Base-by-base conservation (phyloP, 495 filamentous ascomycete genomes). In the Penicillium fimorum region DNA sequence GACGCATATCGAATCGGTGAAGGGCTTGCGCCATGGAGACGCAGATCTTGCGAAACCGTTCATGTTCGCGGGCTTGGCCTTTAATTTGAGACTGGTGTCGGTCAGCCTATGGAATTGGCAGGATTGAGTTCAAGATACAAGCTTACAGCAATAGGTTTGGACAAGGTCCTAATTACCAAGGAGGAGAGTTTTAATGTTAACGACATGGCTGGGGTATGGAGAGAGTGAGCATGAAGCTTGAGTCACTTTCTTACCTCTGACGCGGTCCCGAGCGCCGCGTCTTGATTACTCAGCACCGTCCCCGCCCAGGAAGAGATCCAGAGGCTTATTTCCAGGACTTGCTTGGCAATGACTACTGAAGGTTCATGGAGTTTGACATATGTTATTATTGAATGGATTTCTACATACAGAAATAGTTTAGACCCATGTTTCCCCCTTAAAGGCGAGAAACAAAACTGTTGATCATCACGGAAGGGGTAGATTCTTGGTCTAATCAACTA, bases 1-100 rank as follows among this genome's bases (percentile, higher is more conserved):
- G 78, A 18, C 90, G 87, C 92, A 99, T 97, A 69, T 97, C 95
- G 60, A 96, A 75, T 58, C 88, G 87, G 70, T 99, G 94, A 33
- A 99, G 87, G 7, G 79, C 70, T 61, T 99, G 94, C 25, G 94
- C 95, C 68, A 95, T 84, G 24, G 71, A 70, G 61, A 90, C 73
- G 67, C 87, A 90, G 38, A 84, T 25, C n/a, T 72, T 73, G 17
- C 95, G 89, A 75, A 97, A 99, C 17, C 85, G 79, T 45, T 92
- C 90, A 76, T 97, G 95, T 66, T 99, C 95, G 62, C 89, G 89
- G 15, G 94, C 95, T 79, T 97, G 92, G 24, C 79, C 81, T 73
- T 96, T 97, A 75, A 99, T 96, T 69, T 83, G 85, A 69, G 91
- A 96, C 94, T 98, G 70, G 70, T 12, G 20, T 15, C 8, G 42